phyloP scores from a whole-genome alignment of 164 flowering plant genomes.

The Brasenia schreberi region DNA sequence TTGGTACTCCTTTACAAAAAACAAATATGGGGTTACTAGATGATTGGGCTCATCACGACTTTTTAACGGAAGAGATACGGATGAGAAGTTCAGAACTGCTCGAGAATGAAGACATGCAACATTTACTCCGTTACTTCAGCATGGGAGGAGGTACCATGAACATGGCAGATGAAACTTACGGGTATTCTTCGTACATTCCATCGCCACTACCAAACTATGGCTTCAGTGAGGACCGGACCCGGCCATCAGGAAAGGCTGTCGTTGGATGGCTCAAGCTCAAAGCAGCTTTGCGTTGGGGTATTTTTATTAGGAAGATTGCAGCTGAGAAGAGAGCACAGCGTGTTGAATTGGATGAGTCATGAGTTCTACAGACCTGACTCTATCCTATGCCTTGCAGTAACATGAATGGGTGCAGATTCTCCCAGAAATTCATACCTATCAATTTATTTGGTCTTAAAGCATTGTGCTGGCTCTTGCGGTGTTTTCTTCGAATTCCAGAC shows the following conservation, averaged over 20 bases:
- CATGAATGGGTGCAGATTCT: neutral
- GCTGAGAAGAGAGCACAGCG: slow-evolving; percentile 92
- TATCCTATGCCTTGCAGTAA: neutral
- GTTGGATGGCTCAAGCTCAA: slow-evolving; percentile 98
- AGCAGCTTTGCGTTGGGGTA: slow-evolving; percentile 96
- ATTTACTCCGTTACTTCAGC: slow-evolving; percentile 65
- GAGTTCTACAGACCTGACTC: slow-evolving; percentile 1
- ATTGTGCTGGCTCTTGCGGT: neutral
- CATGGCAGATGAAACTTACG: slow-evolving; percentile 16
- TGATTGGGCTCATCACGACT: slow-evolving; percentile 42
- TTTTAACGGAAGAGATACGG: slow-evolving; percentile 84
- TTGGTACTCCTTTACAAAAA: slow-evolving; percentile 12
- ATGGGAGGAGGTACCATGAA: slow-evolving; percentile 37
- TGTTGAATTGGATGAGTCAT: slow-evolving; percentile 53
- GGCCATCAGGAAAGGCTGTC: slow-evolving; percentile 86
- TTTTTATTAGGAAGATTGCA: slow-evolving; percentile 80
- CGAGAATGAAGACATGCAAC: slow-evolving; percentile 94
- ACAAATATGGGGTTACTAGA: slow-evolving; percentile 23
- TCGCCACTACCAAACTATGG: slow-evolving; percentile 24
- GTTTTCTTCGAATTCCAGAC: neutral
- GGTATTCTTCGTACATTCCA: slow-evolving; percentile 32
- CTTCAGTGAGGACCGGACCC: slow-evolving; percentile 40
- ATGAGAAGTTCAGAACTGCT: slow-evolving; percentile 90
- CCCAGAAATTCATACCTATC: neutral
- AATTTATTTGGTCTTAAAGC: neutral